Percentiles rank a stretch among this genome's conserved stretches.
Evolutionary conservation across 2,329 filamentous ascomycete genomes (phyloP).

Genomic region (Pestalotiopsis sp.): DNA sequence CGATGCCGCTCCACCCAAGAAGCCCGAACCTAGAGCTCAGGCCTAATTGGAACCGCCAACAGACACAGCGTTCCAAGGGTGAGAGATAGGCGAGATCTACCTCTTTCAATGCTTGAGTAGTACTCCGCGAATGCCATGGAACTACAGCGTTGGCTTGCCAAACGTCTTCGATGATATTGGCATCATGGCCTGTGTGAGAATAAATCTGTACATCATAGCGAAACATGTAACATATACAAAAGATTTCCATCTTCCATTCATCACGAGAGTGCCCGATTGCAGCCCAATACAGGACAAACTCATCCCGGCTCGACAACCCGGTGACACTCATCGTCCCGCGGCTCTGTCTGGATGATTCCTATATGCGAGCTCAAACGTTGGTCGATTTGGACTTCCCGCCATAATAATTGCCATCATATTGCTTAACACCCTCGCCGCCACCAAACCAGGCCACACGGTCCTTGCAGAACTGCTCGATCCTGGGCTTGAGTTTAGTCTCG

Average conservation of each 20-base stretch:
- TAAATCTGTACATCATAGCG: slow-evolving; percentile 8
- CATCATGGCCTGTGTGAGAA: not conserved
- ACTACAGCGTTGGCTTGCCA: not conserved
- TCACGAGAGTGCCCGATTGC: too few relatives aligned
- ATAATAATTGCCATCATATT: not conserved
- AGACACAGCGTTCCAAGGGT: not conserved
- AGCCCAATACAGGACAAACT: too few relatives aligned
- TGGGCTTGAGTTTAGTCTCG: slow-evolving; percentile 59
- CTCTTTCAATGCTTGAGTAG: too few relatives aligned
- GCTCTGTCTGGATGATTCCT: too few relatives aligned
- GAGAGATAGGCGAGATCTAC: not conserved
- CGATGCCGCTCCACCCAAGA: not conserved
- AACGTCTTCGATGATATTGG: slow-evolving; percentile 3
- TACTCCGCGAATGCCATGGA: too few relatives aligned
- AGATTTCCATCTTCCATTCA: not conserved
- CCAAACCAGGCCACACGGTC: slow-evolving; percentile 3
- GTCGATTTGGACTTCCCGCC: not conserved
- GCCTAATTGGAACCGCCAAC: not conserved
- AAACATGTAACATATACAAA: slow-evolving; percentile 7
- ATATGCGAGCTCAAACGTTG: not conserved
- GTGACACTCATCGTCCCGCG: too few relatives aligned
- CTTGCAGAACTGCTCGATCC: slow-evolving; percentile 39
- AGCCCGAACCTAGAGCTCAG: slow-evolving; percentile 20
- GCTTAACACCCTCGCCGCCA: not conserved
- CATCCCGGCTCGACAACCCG: too few relatives aligned